Conservation (phyloP, 371 early-diverging fungal genomes). For the Choanephora cucurbitarum region DNA sequence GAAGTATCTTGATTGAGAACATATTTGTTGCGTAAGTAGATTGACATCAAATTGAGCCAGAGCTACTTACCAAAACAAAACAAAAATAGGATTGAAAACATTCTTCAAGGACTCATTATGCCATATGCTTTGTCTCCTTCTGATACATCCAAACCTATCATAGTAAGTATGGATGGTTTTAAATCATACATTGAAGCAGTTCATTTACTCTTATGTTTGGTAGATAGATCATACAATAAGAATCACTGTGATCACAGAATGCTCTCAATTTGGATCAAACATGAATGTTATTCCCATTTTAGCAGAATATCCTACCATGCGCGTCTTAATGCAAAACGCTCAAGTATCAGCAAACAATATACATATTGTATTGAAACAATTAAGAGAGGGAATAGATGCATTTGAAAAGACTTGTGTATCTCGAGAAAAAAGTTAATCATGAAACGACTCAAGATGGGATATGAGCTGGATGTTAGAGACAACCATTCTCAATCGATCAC, state of each 20-base stretch:
- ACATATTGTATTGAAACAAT: conserved; percentile 43
- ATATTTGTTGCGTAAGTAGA: conserved; percentile 54
- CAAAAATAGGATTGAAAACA: conserved; percentile 30
- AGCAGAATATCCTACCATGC: conserved; percentile 64
- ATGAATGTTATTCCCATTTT: conserved; percentile 57
- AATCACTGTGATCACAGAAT: conserved; percentile 78
- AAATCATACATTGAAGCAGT: not conserved
- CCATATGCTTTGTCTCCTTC: conserved; percentile 31
- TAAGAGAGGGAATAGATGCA: conserved; percentile 52
- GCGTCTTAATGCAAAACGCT: conserved; percentile 68
- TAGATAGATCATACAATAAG: conserved; percentile 65
- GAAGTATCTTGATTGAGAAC: conserved; percentile 56
- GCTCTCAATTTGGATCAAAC: conserved; percentile 67
- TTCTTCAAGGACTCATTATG: conserved; percentile 31
- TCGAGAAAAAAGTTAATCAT: conserved; percentile 53
- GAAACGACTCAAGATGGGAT: conserved; percentile 44
- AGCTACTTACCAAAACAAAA: conserved; percentile 12
- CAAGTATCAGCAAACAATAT: conserved; percentile 55
- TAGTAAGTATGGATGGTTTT: conserved; percentile 7
- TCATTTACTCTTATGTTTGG: not conserved
- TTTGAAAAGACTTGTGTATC: conserved; percentile 63
- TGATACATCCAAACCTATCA: conserved; percentile 5
- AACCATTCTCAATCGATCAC: conserved; percentile 33
- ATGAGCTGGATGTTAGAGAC: conserved; percentile 57
- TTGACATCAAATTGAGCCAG: not conserved